phyloP scores from a whole-genome alignment of 1,284 basidiomycete species.

The Rhodotorula sp. region DNA sequence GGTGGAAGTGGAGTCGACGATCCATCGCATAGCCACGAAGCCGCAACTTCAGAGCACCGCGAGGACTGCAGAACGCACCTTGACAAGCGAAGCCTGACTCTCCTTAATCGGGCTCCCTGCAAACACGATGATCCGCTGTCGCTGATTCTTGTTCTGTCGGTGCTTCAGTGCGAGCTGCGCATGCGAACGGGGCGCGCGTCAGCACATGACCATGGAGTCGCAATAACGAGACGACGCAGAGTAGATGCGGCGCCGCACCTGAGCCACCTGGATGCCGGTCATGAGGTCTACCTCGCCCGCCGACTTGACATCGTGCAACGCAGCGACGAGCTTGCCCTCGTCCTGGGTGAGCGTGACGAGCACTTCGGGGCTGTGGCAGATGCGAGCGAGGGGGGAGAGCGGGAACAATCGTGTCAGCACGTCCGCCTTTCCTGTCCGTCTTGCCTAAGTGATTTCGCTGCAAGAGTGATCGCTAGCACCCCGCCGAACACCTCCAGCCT shows the following conservation, averaged over 20 bases:
- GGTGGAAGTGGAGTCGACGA: background rate
- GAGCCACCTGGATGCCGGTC: slow-evolving; percentile 88
- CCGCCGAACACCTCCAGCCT: no score
- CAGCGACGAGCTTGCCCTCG: slow-evolving; percentile 84
- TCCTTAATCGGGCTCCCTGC: slow-evolving; percentile 77
- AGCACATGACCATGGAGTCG: background rate
- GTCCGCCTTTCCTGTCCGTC: no score
- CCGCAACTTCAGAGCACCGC: background rate
- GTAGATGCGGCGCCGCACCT: slow-evolving; percentile 49
- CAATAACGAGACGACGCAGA: background rate
- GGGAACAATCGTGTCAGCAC: background rate
- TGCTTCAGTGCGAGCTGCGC: slow-evolving; percentile 84
- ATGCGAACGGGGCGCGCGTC: background rate
- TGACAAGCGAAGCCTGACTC: slow-evolving; percentile 39
- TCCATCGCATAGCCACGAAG: background rate
- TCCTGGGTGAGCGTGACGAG: slow-evolving; percentile 95
- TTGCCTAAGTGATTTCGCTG: no score
- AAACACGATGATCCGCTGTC: slow-evolving; percentile 92
- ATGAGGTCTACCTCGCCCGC: slow-evolving; percentile 79
- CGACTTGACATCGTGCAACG: slow-evolving; percentile 67
- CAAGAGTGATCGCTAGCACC: no score
- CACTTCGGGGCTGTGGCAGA: slow-evolving; percentile 75
- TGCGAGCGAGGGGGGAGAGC: background rate
- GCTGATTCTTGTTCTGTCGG: slow-evolving; percentile 95
- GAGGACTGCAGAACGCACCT: slow-evolving; percentile 20